Evolutionary conservation across 208 protist genomes (phyloP).

Genomic region (Strigomonas culicis): DNA sequence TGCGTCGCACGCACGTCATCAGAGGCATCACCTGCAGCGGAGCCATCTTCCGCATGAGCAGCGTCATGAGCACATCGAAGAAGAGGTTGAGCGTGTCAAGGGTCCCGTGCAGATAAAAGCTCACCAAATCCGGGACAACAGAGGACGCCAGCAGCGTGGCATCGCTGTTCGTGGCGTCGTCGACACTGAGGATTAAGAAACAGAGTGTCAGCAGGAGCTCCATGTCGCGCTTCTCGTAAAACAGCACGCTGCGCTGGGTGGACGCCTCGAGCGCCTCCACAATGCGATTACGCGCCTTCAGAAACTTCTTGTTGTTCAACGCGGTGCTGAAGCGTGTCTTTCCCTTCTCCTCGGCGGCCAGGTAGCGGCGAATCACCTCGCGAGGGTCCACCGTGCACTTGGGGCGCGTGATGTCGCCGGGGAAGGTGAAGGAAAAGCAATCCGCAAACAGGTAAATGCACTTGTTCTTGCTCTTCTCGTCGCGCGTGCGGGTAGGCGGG

Average conservation of each 20-base stretch:
- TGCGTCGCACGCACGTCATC: conserved; percentile 72
- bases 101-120: conserved; percentile 71
- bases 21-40: conserved; percentile 84
- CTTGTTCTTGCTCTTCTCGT: conserved; percentile 64
- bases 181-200: conserved; percentile 79
- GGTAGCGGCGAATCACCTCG: conserved; percentile 53
- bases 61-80: conserved; percentile 78
- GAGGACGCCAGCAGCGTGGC: conserved; percentile 51
- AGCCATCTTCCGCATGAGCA: conserved; percentile 69
- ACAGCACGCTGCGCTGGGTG: conserved; percentile 74
- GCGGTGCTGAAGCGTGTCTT: conserved; percentile 73
- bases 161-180: conserved; percentile 76
- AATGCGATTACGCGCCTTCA: conserved; percentile 78
- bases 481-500: conserved; percentile 35
- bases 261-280: conserved; percentile 72
- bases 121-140: conserved; percentile 62
- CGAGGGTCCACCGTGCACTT: conserved; percentile 42
- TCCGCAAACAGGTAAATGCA: conserved; percentile 86
- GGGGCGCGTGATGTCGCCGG: conserved; percentile 40
- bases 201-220: conserved; percentile 73
- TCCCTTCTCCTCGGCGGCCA: conserved; percentile 54
- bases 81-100: conserved; percentile 80
- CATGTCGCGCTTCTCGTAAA: conserved; percentile 82
- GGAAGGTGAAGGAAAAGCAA: conserved; percentile 80
- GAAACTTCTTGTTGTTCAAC: conserved; percentile 48